Conservation (phyloP, 75 land plant species). For the Pinus taeda region DNA sequence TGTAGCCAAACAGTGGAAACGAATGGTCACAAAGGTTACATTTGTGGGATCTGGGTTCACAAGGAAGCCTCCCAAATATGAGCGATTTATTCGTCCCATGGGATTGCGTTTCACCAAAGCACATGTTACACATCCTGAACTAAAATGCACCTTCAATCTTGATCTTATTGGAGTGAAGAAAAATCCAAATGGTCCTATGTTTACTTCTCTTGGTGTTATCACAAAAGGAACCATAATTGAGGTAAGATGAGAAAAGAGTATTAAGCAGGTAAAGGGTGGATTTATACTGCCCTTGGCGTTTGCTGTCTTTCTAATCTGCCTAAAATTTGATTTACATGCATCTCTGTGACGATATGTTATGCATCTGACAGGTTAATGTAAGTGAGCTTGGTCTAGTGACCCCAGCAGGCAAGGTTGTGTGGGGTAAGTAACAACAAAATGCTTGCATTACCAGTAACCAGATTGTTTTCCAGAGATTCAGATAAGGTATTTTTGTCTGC, state of each 20-base stretch:
- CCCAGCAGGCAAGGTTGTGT: constrained; percentile 97
- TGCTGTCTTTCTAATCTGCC: not conserved
- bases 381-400: constrained; percentile 98
- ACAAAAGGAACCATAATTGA: constrained; percentile 96
- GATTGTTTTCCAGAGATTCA: not conserved
- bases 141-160: constrained; percentile 95
- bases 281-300: not conserved
- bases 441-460: not conserved
- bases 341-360: not conserved
- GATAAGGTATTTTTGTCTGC: not conserved
- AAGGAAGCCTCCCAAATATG: constrained; percentile 85
- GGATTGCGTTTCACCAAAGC: constrained; percentile 96
- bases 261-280: too few relatives aligned
- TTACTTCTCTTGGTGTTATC: constrained; percentile 94
- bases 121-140: constrained; percentile 96
- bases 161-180: constrained; percentile 99
- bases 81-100: constrained; percentile 44
- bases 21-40: constrained; percentile 77
- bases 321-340: not conserved
- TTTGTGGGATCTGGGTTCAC: constrained; percentile 97
- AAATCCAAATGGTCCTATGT: constrained; percentile 97
- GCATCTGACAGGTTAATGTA: constrained; percentile 73
- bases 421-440: constrained; percentile 63
- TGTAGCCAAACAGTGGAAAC: constrained; percentile 3
- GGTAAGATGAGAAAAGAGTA: constrained; percentile 34